Evolutionary conservation across 148 eudicot species (phyloP).

Genomic region (Polygonum maritimum): DNA sequence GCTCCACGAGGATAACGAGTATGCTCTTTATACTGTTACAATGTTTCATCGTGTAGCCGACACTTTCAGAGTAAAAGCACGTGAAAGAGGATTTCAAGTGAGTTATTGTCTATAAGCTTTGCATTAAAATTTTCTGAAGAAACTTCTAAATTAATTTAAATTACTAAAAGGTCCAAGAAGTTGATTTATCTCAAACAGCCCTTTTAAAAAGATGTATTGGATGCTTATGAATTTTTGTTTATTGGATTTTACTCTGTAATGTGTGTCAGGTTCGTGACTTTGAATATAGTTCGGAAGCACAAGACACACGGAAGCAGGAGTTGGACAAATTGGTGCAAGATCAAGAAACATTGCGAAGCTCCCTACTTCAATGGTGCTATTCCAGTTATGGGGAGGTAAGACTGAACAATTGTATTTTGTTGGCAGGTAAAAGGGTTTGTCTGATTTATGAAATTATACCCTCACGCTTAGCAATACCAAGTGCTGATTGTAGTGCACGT

Average conservation of each 20-base stretch:
- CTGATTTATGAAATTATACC: neutral
- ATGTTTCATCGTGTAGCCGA: slow-evolving; percentile 81
- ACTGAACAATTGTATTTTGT: neutral
- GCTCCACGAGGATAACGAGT: slow-evolving; percentile 87
- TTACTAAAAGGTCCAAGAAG: neutral
- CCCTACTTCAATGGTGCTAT: slow-evolving; percentile 94
- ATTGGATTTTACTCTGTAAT: slow-evolving; percentile 8
- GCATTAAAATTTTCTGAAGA: neutral
- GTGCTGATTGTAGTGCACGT: neutral
- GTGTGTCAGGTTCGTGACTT: slow-evolving; percentile 76
- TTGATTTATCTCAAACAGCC: neutral
- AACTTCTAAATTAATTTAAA: neutral
- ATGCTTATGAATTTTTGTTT: neutral
- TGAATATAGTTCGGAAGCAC: slow-evolving; percentile 73
- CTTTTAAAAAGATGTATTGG: slow-evolving; percentile 5
- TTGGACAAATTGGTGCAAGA: slow-evolving; percentile 68
- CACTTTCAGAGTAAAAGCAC: slow-evolving; percentile 77
- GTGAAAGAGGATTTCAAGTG: slow-evolving; percentile 90
- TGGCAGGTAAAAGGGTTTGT: neutral
- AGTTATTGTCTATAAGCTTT: slow-evolving; percentile 15
- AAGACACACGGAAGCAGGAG: slow-evolving; percentile 78
- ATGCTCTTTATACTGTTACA: slow-evolving; percentile 82
- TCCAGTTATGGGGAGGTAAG: slow-evolving; percentile 96
- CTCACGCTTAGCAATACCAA: slow-evolving; percentile 3
- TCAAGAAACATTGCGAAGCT: slow-evolving; percentile 73